Conservation (phyloP, 257 asterid species). For the Solanum chmielewskii region DNA sequence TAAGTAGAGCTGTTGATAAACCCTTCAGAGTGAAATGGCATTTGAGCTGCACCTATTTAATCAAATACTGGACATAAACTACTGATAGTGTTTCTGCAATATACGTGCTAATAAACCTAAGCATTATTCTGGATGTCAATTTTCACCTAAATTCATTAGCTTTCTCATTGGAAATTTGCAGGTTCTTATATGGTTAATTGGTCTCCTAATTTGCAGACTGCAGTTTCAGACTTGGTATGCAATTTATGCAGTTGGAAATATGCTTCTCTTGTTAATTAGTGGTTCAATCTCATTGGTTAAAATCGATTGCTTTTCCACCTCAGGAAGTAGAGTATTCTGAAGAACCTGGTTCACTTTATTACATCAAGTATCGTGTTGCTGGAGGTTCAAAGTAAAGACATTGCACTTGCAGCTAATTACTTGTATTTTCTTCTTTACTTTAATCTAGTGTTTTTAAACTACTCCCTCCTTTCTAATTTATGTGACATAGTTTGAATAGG, state of each 20-base stretch:
- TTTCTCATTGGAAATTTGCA: slow-evolving; percentile 16
- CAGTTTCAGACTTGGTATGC: slow-evolving; percentile 88
- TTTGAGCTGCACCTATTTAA: background rate
- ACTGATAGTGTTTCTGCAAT: background rate
- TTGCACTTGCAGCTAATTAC: background rate
- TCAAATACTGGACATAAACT: background rate
- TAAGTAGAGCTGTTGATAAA: background rate
- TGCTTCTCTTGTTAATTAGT: background rate
- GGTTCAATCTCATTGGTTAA: background rate
- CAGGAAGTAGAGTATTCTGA: slow-evolving; percentile 98
- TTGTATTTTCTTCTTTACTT: background rate
- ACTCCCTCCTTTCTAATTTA: background rate
- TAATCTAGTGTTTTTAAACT: background rate
- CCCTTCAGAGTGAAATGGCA: background rate
- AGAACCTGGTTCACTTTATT: slow-evolving; percentile 82
- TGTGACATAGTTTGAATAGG: background rate
- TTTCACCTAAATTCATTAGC: background rate
- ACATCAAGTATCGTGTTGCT: slow-evolving; percentile 98
- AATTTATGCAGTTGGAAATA: background rate
- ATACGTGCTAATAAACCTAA: background rate
- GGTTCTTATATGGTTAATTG: slow-evolving; percentile 99
- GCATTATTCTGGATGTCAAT: background rate
- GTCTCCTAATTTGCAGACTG: slow-evolving; percentile 98
- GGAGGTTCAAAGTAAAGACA: slow-evolving; percentile 79
- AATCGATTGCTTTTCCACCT: background rate